Percentiles rank a stretch among this genome's conserved stretches.
Conservation (phyloP, 192 early-diverging fungal genomes). For the Dispira simplex region DNA sequence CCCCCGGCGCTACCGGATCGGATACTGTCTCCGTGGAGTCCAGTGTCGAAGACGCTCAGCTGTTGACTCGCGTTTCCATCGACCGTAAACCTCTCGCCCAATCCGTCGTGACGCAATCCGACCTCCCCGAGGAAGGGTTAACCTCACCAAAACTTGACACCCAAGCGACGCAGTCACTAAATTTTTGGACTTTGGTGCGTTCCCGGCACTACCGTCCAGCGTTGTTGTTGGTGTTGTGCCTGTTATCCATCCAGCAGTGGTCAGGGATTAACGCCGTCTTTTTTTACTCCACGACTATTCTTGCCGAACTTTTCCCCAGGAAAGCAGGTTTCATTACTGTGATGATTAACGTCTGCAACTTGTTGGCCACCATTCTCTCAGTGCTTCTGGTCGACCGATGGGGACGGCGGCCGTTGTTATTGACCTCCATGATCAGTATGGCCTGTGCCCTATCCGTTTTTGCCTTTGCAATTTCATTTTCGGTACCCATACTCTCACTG, state of each 20-base stretch:
- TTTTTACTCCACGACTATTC: conserved; percentile 68
- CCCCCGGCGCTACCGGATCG: no score
- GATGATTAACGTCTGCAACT: conserved; percentile 59
- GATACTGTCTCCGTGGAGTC: neutral
- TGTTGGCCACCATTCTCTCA: conserved; percentile 55
- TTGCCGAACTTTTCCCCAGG: conserved; percentile 40
- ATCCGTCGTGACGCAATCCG: no score
- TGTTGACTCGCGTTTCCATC: neutral
- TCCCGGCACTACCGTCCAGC: conserved; percentile 40
- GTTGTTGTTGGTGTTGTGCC: conserved; percentile 40
- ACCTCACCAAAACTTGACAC: neutral
- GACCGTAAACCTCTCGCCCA: no score
- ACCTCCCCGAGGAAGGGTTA: no score
- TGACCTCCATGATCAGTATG: conserved; percentile 45
- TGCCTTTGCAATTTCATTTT: conserved; percentile 37
- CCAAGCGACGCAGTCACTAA: neutral
- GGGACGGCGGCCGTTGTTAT: conserved; percentile 52
- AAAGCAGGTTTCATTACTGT: conserved; percentile 57
- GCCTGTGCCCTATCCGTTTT: conserved; percentile 35
- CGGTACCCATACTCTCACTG: conserved; percentile 36
- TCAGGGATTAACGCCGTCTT: conserved; percentile 84
- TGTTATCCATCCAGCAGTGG: conserved; percentile 75
- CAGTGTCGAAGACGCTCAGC: neutral
- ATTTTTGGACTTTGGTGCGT: conserved; percentile 23
- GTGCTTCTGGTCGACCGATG: conserved; percentile 57